Evolutionary conservation across 805 yeast species (phyloP).

Genomic region (Diddensiella caesifluorescens): DNA sequence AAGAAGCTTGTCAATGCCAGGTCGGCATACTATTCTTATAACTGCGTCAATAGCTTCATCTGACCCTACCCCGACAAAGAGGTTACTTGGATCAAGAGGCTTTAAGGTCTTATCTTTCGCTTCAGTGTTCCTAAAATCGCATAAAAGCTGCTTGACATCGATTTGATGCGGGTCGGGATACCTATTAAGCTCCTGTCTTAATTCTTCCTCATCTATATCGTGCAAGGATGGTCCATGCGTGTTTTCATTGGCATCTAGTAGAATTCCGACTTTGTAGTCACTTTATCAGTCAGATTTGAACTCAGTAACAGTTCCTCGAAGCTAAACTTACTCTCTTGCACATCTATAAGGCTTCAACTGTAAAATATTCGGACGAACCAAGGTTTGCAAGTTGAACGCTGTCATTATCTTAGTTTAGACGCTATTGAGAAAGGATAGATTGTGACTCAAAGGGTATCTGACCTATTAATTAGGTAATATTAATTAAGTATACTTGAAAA

Average conservation of each 20-base stretch:
- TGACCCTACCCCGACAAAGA: constrained; percentile 94
- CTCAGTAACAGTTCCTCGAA: neutral
- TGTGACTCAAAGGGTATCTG: too few species aligned
- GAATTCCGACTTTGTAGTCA: constrained; percentile 81
- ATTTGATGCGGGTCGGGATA: constrained; percentile 97
- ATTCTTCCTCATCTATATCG: constrained; percentile 41
- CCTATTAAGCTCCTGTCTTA: constrained; percentile 61
- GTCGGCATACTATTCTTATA: constrained; percentile 76
- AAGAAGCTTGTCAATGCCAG: constrained; percentile 76
- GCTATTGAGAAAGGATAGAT: too few species aligned
- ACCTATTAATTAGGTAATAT: too few species aligned
- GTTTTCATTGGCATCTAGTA: constrained; percentile 94
- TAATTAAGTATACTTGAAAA: too few species aligned
- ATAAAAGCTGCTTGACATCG: constrained; percentile 64
- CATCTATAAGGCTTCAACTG: constrained; percentile 87
- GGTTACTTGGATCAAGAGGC: constrained; percentile 53
- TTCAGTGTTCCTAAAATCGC: constrained; percentile 57
- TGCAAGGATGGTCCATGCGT: constrained; percentile 80
- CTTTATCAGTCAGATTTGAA: constrained; percentile 22
- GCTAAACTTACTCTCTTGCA: constrained; percentile 65
- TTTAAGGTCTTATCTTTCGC: constrained; percentile 21
- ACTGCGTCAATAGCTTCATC: constrained; percentile 92
- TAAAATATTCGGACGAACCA: constrained; percentile 82
- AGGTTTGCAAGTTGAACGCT: constrained; percentile 45
- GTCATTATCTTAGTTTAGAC: too few species aligned